Percentiles rank a stretch among this genome's conserved stretches.
Evolutionary conservation across 1,284 basidiomycete genomes (phyloP).

Genomic region (Ceratobasidium sp.): DNA sequence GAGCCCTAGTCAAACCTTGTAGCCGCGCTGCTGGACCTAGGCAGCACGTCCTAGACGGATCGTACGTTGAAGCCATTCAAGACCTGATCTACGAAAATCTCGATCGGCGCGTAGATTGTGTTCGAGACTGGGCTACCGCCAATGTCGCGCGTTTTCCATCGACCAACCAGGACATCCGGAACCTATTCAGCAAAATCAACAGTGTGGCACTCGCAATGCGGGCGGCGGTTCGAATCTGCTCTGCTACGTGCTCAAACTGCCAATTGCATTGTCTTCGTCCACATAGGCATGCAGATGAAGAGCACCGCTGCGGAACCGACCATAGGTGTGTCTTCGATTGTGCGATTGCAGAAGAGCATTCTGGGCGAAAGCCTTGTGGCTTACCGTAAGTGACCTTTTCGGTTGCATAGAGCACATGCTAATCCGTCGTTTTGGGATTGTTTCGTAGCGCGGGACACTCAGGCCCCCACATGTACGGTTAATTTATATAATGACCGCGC

Average conservation of each 20-base stretch:
- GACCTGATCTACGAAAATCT: neutral
- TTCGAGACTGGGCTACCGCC: constrained; percentile 61
- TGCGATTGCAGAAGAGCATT: constrained; percentile 24
- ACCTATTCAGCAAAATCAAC: constrained; percentile 60
- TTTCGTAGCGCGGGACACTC: constrained; percentile 36
- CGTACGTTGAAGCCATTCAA: constrained; percentile 2
- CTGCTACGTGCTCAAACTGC: constrained; percentile 60
- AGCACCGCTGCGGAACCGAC: constrained; percentile 42
- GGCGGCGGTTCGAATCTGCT: constrained; percentile 62
- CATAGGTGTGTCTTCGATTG: constrained; percentile 40
- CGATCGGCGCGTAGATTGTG: constrained; percentile 57
- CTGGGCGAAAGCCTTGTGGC: constrained; percentile 28
- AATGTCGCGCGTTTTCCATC: constrained; percentile 62
- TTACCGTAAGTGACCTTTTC: constrained; percentile 7
- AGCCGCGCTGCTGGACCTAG: neutral
- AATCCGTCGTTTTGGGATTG: neutral
- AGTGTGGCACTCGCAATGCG: constrained; percentile 58
- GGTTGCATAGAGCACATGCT: neutral
- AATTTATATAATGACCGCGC: no score
- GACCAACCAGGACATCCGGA: constrained; percentile 59
- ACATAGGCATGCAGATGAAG: constrained; percentile 27
- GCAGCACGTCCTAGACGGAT: neutral
- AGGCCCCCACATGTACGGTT: constrained; percentile 34
- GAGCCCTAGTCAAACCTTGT: neutral
- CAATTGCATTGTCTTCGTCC: constrained; percentile 22